phyloP scores from a whole-genome alignment of 2,329 filamentous ascomycete genomes.

The Epichloe festucae region DNA sequence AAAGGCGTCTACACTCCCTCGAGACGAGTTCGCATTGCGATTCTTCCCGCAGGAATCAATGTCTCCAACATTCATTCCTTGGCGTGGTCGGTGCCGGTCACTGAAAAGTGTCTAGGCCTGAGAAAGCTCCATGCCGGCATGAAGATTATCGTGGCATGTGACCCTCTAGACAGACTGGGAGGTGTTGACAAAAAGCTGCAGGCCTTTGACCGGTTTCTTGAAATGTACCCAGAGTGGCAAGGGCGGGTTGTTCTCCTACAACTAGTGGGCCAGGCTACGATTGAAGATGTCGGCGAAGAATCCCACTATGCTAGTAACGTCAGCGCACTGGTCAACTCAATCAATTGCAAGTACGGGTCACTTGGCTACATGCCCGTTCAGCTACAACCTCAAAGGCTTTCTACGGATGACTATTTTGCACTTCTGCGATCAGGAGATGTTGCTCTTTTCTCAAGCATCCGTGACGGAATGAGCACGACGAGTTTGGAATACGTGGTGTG shows the following conservation, averaged over 20 bases:
- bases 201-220: conserved; percentile 82
- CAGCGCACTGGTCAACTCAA: conserved; percentile 74
- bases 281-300: conserved; percentile 60
- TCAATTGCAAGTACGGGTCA: conserved; percentile 82
- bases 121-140: conserved; percentile 67
- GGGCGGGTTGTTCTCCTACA: conserved; percentile 86
- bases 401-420: conserved; percentile 82
- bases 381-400: conserved; percentile 85
- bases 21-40: conserved; percentile 1
- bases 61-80: conserved; percentile 59
- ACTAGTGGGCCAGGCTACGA: conserved; percentile 72
- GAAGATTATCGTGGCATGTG: conserved; percentile 86
- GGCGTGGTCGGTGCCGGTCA: conserved; percentile 58
- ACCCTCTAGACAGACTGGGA: conserved; percentile 80
- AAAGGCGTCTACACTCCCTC: conserved; percentile 75
- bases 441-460: conserved; percentile 83
- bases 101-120: conserved; percentile 59
- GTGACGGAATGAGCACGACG: conserved; percentile 97
- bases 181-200: conserved; percentile 88
- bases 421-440: conserved; percentile 78
- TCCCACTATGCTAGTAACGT: conserved; percentile 76
- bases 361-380: conserved; percentile 84
- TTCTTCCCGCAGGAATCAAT: conserved; percentile 51
- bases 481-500: conserved; percentile 88
- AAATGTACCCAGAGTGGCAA: conserved; percentile 78